phyloP scores from a whole-genome alignment of 1,284 basidiomycete species.

The Pascua sp. region DNA sequence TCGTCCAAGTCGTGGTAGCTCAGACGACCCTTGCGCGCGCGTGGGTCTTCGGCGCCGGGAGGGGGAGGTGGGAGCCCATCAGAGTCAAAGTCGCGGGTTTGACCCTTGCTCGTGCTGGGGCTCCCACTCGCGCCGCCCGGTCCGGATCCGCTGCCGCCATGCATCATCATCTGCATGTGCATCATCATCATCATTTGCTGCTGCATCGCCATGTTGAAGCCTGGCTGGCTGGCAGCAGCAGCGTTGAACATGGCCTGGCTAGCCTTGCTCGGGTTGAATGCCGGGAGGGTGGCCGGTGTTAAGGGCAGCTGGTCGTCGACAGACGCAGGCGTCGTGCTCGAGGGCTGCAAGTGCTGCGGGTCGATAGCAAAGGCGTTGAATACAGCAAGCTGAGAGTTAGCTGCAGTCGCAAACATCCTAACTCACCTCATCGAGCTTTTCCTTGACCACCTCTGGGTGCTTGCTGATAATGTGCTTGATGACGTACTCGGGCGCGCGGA shows the following conservation, averaged over 20 bases:
- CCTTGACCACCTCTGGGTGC: slow-evolving; percentile 68
- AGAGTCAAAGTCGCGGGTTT: slow-evolving; percentile 13
- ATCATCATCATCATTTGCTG: slow-evolving; percentile 51
- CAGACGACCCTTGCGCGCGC: slow-evolving; percentile 42
- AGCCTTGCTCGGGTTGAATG: slow-evolving; percentile 27
- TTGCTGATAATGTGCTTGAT: slow-evolving; percentile 91
- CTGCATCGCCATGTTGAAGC: slow-evolving; percentile 41
- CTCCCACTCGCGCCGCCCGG: neutral
- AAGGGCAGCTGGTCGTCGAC: slow-evolving; percentile 42
- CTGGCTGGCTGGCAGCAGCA: slow-evolving; percentile 14
- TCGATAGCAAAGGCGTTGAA: slow-evolving; percentile 93
- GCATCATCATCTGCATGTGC: slow-evolving; percentile 49
- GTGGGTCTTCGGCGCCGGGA: slow-evolving; percentile 43
- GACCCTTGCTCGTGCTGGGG: slow-evolving; percentile 9
- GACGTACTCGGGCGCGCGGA: slow-evolving; percentile 91
- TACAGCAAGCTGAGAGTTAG: slow-evolving; percentile 62
- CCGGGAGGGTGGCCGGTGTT: slow-evolving; percentile 13
- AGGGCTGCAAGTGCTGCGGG: slow-evolving; percentile 80
- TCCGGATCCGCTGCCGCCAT: slow-evolving; percentile 12
- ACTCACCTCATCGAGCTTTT: slow-evolving; percentile 46
- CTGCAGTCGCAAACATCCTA: neutral
- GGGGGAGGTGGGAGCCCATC: slow-evolving; percentile 25
- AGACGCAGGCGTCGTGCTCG: slow-evolving; percentile 40
- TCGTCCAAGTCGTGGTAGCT: slow-evolving; percentile 48
- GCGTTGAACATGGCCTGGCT: slow-evolving; percentile 20